Conservation (phyloP, 805 yeast genomes). For the Candida awuae region DNA sequence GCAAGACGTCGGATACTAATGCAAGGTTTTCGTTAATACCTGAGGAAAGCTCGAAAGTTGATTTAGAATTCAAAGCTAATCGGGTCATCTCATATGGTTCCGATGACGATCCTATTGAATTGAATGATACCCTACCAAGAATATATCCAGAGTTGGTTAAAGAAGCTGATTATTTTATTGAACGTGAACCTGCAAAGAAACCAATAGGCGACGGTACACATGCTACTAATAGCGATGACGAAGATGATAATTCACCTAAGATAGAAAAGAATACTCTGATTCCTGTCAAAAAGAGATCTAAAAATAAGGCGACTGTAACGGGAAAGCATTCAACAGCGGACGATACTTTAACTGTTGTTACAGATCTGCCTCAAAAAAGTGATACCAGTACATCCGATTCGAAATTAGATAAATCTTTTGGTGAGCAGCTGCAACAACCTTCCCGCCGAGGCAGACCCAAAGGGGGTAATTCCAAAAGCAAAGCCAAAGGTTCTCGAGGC, state of each 20-base stretch:
- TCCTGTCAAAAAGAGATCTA: background rate
- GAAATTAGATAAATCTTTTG: too few relatives aligned
- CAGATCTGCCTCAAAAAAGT: too few relatives aligned
- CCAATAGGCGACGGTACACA: background rate
- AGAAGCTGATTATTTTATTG: constrained; percentile 26
- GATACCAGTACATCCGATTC: too few relatives aligned
- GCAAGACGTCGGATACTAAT: constrained; percentile 10
- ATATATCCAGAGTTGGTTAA: constrained; percentile 19
- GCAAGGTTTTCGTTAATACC: background rate
- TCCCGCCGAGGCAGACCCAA: too few relatives aligned
- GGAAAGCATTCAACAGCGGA: too few relatives aligned
- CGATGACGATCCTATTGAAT: constrained; percentile 15
- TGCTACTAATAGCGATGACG: constrained; percentile 7
- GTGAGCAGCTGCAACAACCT: too few relatives aligned
- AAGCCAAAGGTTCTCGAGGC: constrained; percentile 1
- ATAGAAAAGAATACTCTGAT: too few relatives aligned
- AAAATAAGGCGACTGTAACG: background rate
- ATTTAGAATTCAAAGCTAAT: constrained; percentile 9
- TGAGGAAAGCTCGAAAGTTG: constrained; percentile 1
- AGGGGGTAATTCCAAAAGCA: constrained; percentile 4
- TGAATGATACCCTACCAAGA: constrained; percentile 16
- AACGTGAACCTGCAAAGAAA: constrained; percentile 10
- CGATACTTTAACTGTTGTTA: too few relatives aligned
- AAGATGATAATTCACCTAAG: constrained; percentile 1
- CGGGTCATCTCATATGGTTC: constrained; percentile 25